Conservation (phyloP, 2,329 filamentous ascomycete species). For the Curvularia spicifera region DNA sequence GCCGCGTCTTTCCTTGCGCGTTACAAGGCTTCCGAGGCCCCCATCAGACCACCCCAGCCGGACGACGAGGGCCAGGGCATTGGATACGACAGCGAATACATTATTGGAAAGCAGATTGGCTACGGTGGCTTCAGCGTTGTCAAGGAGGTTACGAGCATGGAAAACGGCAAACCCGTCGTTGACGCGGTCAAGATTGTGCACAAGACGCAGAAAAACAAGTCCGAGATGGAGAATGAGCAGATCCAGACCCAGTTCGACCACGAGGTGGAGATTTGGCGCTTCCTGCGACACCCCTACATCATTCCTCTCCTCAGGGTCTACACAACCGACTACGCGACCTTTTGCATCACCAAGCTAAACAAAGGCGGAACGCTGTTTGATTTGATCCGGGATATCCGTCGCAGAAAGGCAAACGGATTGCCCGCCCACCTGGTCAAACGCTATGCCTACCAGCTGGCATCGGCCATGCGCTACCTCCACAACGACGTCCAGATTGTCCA, state of each 20-base stretch:
- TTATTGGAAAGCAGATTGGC: slow-evolving; percentile 70
- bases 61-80: slow-evolving; percentile 73
- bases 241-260: slow-evolving; percentile 72
- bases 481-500: slow-evolving; percentile 71
- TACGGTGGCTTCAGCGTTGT: slow-evolving; percentile 71
- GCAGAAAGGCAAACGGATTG: slow-evolving; percentile 53
- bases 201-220: slow-evolving; percentile 62
- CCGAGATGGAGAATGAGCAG: slow-evolving; percentile 67
- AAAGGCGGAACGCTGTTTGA: slow-evolving; percentile 70
- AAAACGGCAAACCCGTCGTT: slow-evolving; percentile 59
- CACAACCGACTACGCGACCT: slow-evolving; percentile 71
- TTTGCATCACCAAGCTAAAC: slow-evolving; percentile 70
- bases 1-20: slow-evolving; percentile 65
- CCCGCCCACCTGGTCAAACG: slow-evolving; percentile 60
- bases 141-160: slow-evolving; percentile 70
- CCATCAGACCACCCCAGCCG: slow-evolving; percentile 57
- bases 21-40: slow-evolving; percentile 51
- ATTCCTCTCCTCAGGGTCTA: slow-evolving; percentile 68
- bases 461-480: slow-evolving; percentile 69
- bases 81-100: slow-evolving; percentile 65
- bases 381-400: slow-evolving; percentile 62
- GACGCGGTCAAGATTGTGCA: slow-evolving; percentile 72
- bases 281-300: slow-evolving; percentile 67
- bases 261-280: slow-evolving; percentile 71
- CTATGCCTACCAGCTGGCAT: slow-evolving; percentile 68